phyloP scores from a whole-genome alignment of 805 yeast genomes.

The Wickerhamomyces chaumierensis region DNA sequence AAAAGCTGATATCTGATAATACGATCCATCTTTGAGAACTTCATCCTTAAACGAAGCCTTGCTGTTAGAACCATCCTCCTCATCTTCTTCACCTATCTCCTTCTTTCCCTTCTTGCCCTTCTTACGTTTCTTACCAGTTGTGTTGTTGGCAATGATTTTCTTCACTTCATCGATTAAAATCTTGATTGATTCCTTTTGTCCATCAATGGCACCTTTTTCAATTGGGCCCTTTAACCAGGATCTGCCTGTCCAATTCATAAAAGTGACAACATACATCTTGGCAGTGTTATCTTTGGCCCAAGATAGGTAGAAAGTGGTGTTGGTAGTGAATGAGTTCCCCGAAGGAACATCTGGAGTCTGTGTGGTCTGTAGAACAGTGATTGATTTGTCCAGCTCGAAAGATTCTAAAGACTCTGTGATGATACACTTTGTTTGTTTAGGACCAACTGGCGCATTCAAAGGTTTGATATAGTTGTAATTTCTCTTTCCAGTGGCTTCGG shows the following conservation, averaged over 20 bases:
- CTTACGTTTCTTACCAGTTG: conserved; percentile 12
- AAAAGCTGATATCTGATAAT: conserved; percentile 2
- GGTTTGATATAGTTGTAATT: conserved; percentile 62
- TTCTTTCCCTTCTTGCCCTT: conserved; percentile 3
- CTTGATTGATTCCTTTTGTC: conserved; percentile 50
- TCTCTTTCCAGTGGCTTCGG: conserved; percentile 25
- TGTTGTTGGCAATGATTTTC: conserved; percentile 17
- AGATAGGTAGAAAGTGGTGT: conserved; percentile 44
- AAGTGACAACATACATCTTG: conserved; percentile 40
- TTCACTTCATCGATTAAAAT: conserved; percentile 32
- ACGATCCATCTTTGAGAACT: conserved; percentile 1
- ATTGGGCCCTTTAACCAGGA: conserved; percentile 70
- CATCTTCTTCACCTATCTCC: neutral
- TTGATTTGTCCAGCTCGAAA: conserved; percentile 41
- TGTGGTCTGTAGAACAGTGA: conserved; percentile 51
- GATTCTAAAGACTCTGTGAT: conserved; percentile 49
- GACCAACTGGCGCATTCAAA: conserved; percentile 76
- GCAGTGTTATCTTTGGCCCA: conserved; percentile 56
- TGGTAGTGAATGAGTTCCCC: conserved; percentile 57
- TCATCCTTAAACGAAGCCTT: neutral
- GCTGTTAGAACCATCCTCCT: neutral
- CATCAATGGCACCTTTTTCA: conserved; percentile 66
- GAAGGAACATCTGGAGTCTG: conserved; percentile 92
- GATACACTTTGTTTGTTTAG: conserved; percentile 72
- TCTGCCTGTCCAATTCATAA: conserved; percentile 60